Evolutionary conservation across 2,329 filamentous ascomycete species (phyloP).

Genomic region (Colletotrichum camelliae): DNA sequence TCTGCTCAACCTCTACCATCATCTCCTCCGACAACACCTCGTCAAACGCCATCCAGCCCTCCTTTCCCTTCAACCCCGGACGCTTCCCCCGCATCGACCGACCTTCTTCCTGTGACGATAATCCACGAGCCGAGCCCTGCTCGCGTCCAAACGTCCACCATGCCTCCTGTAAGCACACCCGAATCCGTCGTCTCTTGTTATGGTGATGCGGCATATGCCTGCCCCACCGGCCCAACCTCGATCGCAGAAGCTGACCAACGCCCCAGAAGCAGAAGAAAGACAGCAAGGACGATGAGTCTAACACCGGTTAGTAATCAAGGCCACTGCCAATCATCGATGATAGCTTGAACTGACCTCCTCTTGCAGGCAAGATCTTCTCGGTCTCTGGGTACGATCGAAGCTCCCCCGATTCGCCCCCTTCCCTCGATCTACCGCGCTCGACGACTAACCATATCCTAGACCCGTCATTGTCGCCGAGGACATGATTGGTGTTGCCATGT

Average conservation of each 20-base stretch:
- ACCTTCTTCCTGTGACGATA: slow-evolving; percentile 8
- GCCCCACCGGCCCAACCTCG: slow-evolving; percentile 8
- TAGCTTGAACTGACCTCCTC: slow-evolving; percentile 1
- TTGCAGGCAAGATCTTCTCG: slow-evolving; percentile 65
- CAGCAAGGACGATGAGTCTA: slow-evolving; percentile 41
- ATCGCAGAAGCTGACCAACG: slow-evolving; percentile 14
- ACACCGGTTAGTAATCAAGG: slow-evolving; percentile 37
- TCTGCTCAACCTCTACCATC: slow-evolving; percentile 45
- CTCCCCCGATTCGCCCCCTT: slow-evolving; percentile 15
- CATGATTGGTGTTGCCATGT: slow-evolving; percentile 99
- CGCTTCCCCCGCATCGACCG: slow-evolving; percentile 33
- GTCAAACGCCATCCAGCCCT: slow-evolving; percentile 36
- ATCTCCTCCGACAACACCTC: slow-evolving; percentile 44
- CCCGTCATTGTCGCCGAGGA: slow-evolving; percentile 97
- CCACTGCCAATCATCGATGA: background rate
- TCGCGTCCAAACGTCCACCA: slow-evolving; percentile 45
- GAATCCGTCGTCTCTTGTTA: slow-evolving; percentile 10
- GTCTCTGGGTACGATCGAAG: slow-evolving; percentile 61
- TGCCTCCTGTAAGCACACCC: slow-evolving; percentile 59
- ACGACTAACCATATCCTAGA: slow-evolving; percentile 43
- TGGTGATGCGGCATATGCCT: slow-evolving; percentile 15
- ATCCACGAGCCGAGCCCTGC: slow-evolving; percentile 19
- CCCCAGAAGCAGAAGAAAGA: slow-evolving; percentile 33
- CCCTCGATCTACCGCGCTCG: background rate
- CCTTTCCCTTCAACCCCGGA: slow-evolving; percentile 31